Percentiles rank a stretch among this genome's conserved stretches.
These are phyloP conservation scores for Globisporangium emineosum DNA, from an alignment of 352 stramenopile genomes.

Conservation along the genomic window DNA sequence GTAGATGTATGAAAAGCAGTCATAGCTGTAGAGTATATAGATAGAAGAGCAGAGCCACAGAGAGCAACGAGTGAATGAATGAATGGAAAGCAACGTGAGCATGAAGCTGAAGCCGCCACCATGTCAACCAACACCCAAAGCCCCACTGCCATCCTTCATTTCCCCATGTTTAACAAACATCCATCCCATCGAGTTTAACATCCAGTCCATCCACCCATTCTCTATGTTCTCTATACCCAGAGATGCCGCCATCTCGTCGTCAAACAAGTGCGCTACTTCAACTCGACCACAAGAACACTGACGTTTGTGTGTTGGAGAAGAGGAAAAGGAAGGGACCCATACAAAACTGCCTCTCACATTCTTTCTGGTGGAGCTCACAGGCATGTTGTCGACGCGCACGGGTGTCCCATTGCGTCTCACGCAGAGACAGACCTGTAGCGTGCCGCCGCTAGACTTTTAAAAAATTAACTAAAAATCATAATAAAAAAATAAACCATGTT, in stretches of 20 bases:
- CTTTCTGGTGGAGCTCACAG: neutral
- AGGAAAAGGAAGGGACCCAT: neutral
- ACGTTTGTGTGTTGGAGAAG: neutral
- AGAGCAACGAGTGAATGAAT: neutral
- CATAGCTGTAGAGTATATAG: neutral
- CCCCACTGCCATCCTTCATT: neutral
- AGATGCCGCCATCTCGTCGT: neutral
- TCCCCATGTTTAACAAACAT: neutral
- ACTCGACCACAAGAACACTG: neutral
- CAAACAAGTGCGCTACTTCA: neutral
- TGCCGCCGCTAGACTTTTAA: no score
- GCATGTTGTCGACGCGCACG: constrained; percentile 1
- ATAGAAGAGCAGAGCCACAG: neutral
- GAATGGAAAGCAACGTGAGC: neutral
- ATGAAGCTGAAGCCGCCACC: neutral
- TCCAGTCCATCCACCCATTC: neutral
- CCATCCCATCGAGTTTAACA: neutral
- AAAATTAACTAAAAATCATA: no score
- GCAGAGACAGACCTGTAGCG: neutral
- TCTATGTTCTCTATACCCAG: neutral
- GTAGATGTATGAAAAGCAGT: neutral
- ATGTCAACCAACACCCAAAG: neutral
- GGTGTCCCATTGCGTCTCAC: constrained; percentile 7
- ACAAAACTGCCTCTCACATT: neutral
- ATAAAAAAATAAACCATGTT: no score